phyloP scores from a whole-genome alignment of 129 eudicot species.

The Deinandra increscens region DNA sequence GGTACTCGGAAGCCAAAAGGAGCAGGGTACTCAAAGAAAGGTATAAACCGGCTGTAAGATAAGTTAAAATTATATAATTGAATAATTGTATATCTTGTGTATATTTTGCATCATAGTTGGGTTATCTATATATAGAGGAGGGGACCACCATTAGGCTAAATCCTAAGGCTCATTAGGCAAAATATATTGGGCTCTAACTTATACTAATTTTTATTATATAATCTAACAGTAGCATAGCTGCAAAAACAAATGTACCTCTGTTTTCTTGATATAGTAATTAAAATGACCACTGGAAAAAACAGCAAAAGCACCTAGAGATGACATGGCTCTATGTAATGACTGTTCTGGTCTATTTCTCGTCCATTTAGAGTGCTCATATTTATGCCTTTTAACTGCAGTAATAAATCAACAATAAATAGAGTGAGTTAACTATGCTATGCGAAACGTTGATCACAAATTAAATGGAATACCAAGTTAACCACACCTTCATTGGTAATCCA shows the following conservation, averaged over 20 bases:
- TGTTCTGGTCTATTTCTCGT: slow-evolving; percentile 70
- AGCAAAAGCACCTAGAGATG: slow-evolving; percentile 76
- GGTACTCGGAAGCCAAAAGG: no score
- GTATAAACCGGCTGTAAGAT: no score
- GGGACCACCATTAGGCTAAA: no score
- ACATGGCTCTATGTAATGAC: slow-evolving; percentile 63
- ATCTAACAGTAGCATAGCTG: not conserved
- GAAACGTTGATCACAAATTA: not conserved
- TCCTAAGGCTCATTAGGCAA: no score
- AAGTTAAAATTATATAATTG: no score
- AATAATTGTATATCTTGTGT: no score
- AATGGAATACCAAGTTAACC: slow-evolving; percentile 10
- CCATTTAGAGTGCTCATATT: slow-evolving; percentile 50
- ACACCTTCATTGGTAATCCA: slow-evolving; percentile 53
- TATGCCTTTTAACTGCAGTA: slow-evolving; percentile 51
- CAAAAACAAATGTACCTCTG: slow-evolving; percentile 52
- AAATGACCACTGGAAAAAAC: slow-evolving; percentile 73
- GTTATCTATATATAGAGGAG: no score
- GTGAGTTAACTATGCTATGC: not conserved
- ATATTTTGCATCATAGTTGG: no score
- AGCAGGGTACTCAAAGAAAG: no score
- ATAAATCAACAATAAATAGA: slow-evolving; percentile 9
- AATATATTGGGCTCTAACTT: no score
- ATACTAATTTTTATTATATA: no score
- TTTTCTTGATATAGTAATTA: slow-evolving; percentile 62